Conservation (phyloP, 2,329 filamentous ascomycete genomes). For the Dactylellina parvicollis region DNA sequence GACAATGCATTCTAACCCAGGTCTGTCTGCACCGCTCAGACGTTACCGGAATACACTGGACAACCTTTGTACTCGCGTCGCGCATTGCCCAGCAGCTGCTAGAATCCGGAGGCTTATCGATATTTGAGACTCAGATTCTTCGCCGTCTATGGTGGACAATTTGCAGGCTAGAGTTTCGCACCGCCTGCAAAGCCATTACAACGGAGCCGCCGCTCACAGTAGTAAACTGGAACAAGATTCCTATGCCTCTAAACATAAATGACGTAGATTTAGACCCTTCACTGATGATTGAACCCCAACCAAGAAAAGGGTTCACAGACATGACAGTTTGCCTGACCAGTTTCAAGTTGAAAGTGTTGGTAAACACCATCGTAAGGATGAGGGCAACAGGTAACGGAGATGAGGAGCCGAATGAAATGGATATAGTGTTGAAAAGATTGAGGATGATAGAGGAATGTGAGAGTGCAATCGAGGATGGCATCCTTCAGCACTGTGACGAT, state of each 20-base stretch:
- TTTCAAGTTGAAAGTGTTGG: slow-evolving; percentile 5
- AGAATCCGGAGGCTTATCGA: background rate
- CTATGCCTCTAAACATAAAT: slow-evolving; percentile 17
- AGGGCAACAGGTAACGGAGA: background rate
- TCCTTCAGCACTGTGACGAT: slow-evolving; percentile 7
- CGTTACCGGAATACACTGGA: background rate
- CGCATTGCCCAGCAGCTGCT: slow-evolving; percentile 8
- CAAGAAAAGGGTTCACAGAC: slow-evolving; percentile 2
- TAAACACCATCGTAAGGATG: background rate
- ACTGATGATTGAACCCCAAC: background rate
- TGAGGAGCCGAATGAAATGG: background rate
- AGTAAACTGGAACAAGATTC: slow-evolving; percentile 3
- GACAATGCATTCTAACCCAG: background rate
- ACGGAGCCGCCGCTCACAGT: background rate
- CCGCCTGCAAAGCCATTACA: background rate
- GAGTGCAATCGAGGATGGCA: background rate
- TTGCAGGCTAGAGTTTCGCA: slow-evolving; percentile 6
- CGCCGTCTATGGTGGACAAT: slow-evolving; percentile 14
- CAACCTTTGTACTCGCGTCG: background rate
- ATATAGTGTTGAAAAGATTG: background rate
- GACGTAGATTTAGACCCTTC: slow-evolving; percentile 2
- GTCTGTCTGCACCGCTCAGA: slow-evolving; percentile 9
- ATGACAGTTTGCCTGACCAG: slow-evolving; percentile 11
- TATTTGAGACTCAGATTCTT: slow-evolving; percentile 7
- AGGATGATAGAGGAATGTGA: background rate